phyloP scores from a whole-genome alignment of 1,284 basidiomycete genomes.

The Austroboletus novae-zelandiae region DNA sequence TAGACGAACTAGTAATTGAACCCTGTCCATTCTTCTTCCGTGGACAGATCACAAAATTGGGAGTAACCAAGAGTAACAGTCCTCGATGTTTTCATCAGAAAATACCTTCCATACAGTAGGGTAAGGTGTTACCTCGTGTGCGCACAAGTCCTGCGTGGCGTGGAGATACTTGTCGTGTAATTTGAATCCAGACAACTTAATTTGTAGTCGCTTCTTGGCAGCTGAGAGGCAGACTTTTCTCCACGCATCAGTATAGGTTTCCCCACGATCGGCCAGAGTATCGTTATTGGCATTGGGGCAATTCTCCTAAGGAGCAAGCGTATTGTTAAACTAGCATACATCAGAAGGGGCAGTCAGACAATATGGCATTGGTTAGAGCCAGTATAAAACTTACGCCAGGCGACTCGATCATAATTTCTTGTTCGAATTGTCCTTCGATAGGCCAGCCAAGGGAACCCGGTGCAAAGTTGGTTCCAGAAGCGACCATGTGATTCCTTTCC shows the following conservation, averaged over 20 bases:
- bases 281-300: constrained; percentile 54
- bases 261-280: constrained; percentile 54
- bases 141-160: constrained; percentile 74
- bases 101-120: neutral
- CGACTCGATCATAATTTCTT: constrained; percentile 78
- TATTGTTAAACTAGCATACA: constrained; percentile 28
- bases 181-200: too few species aligned
- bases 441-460: constrained; percentile 87
- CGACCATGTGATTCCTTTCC: constrained; percentile 74
- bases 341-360: neutral
- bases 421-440: constrained; percentile 72
- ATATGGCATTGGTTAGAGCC: neutral
- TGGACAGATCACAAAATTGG: constrained; percentile 88
- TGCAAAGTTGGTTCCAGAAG: constrained; percentile 82
- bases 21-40: constrained; percentile 85
- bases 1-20: constrained; percentile 77
- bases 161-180: constrained; percentile 46
- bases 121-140: constrained; percentile 64
- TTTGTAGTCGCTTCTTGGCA: constrained; percentile 34
- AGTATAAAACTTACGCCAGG: constrained; percentile 44
- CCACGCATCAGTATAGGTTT: constrained; percentile 59
- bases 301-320: constrained; percentile 27
- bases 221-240: constrained; percentile 66
- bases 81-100: constrained; percentile 34
- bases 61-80: constrained; percentile 90